These are phyloP conservation scores for Hortaea sp. DNA, from an alignment of 2,329 filamentous ascomycete genomes.

Conservation along the genomic window DNA sequence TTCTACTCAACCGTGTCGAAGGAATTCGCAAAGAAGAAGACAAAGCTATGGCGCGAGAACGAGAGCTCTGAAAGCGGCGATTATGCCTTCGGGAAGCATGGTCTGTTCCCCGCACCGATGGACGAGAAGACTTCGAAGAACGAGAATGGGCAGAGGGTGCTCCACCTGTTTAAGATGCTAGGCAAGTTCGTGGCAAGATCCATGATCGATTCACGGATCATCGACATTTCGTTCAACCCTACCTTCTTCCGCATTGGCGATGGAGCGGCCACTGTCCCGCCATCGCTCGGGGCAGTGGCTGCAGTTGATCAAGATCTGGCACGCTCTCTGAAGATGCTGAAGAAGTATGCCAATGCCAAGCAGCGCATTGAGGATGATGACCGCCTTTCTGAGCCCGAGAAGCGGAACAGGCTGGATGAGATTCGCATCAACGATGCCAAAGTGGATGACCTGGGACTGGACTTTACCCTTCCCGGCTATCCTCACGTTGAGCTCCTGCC, in stretches of 20 bases:
- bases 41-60: slow-evolving; percentile 91
- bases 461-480: slow-evolving; percentile 92
- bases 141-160: slow-evolving; percentile 75
- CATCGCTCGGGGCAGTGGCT: slow-evolving; percentile 81
- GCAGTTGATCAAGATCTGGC: slow-evolving; percentile 80
- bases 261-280: slow-evolving; percentile 54
- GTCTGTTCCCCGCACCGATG: slow-evolving; percentile 86
- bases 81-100: slow-evolving; percentile 73
- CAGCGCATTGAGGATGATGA: slow-evolving; percentile 68
- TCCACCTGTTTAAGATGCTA: slow-evolving; percentile 83
- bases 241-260: slow-evolving; percentile 95
- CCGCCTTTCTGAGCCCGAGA: slow-evolving; percentile 56
- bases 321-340: slow-evolving; percentile 74
- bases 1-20: slow-evolving; percentile 97
- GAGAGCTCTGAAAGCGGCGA: slow-evolving; percentile 64
- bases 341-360: slow-evolving; percentile 76
- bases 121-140: slow-evolving; percentile 63
- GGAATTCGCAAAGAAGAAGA: slow-evolving; percentile 94
- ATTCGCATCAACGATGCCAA: slow-evolving; percentile 65
- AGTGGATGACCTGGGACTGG: slow-evolving; percentile 80
- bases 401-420: slow-evolving; percentile 56
- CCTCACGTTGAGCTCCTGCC: slow-evolving; percentile 72
- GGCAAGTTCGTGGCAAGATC: slow-evolving; percentile 96
- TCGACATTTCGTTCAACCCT: slow-evolving; percentile 93
- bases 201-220: slow-evolving; percentile 96